Evolutionary conservation across 2,329 filamentous ascomycete species (phyloP).

Genomic region (Colletotrichum echinochloae): DNA sequence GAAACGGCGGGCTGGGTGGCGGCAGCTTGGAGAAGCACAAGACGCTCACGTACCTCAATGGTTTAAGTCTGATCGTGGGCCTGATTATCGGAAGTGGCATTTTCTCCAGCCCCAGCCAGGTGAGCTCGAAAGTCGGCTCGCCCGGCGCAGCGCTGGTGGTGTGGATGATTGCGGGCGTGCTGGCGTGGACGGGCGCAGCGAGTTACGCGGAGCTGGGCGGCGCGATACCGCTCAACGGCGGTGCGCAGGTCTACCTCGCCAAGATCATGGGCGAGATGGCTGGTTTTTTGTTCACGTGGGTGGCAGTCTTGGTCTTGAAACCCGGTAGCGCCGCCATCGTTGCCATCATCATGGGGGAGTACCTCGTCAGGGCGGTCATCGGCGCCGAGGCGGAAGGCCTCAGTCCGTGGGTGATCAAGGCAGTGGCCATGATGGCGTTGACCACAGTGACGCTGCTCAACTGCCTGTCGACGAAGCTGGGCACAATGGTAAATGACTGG

Average conservation of each 20-base stretch:
- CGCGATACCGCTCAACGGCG: constrained; percentile 94
- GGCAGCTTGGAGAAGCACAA: constrained; percentile 95
- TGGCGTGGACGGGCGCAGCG: constrained; percentile 95
- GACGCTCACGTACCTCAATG: constrained; percentile 94
- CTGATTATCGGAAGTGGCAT: constrained; percentile 97
- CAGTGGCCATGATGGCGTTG: constrained; percentile 82
- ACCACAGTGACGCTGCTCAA: constrained; percentile 85
- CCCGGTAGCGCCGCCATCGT: constrained; percentile 95
- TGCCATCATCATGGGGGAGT: constrained; percentile 97
- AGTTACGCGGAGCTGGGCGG: constrained; percentile 97
- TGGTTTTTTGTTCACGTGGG: constrained; percentile 97
- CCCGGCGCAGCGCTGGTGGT: constrained; percentile 91
- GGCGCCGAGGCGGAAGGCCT: constrained; percentile 86
- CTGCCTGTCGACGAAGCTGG: constrained; percentile 89
- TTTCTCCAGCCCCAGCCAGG: constrained; percentile 93
- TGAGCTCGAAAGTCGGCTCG: constrained; percentile 91
- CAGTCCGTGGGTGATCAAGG: constrained; percentile 91
- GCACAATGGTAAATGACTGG: constrained; percentile 86
- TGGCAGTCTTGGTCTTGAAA: constrained; percentile 92
- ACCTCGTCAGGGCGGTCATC: constrained; percentile 87
- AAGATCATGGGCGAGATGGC: constrained; percentile 96
- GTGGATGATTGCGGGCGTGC: constrained; percentile 89
- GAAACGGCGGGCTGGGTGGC: constrained; percentile 71
- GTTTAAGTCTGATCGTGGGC: constrained; percentile 89
- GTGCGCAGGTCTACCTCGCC: constrained; percentile 90